A percentile compares a stretch with the other conserved stretches of the same genome.
Conservation (phyloP, 345 rosid species). For the Hypericum perforatum region DNA sequence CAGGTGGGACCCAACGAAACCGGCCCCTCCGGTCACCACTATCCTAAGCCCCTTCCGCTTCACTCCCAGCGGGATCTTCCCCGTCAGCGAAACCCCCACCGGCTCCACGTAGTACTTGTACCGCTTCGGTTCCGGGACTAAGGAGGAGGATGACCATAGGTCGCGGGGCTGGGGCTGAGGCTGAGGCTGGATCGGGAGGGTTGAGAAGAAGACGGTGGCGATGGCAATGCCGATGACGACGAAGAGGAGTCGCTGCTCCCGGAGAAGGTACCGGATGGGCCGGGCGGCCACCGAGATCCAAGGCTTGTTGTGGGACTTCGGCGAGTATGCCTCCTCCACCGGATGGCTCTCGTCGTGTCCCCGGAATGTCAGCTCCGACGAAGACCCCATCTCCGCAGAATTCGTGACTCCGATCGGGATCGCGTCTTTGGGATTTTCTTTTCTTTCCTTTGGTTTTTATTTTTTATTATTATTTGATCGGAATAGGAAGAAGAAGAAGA, state of each 20-base stretch:
- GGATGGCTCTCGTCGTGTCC: slow-evolving; percentile 59
- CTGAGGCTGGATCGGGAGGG: slow-evolving; percentile 28
- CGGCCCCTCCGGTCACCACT: slow-evolving; percentile 98
- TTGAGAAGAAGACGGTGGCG: slow-evolving; percentile 58
- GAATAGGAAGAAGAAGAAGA: no score
- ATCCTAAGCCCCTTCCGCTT: slow-evolving; percentile 72
- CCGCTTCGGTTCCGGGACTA: slow-evolving; percentile 4
- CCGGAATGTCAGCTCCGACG: slow-evolving; percentile 68
- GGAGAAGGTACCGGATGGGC: slow-evolving; percentile 67
- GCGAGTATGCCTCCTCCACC: slow-evolving; percentile 42
- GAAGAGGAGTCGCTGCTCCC: slow-evolving; percentile 87
- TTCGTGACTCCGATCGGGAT: no score
- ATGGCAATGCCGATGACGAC: slow-evolving; percentile 80
- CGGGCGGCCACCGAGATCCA: slow-evolving; percentile 48
- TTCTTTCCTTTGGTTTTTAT: no score
- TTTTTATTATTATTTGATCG: no score
- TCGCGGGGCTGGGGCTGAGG: neutral
- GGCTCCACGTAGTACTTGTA: slow-evolving; percentile 25
- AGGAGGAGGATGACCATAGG: slow-evolving; percentile 17
- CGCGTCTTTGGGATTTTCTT: no score
- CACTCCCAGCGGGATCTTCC: slow-evolving; percentile 80
- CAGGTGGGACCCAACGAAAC: slow-evolving; percentile 94
- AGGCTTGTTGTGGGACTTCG: slow-evolving; percentile 65
- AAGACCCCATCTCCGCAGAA: no score
- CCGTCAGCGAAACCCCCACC: slow-evolving; percentile 30